Evolutionary conservation across 78 protist species (phyloP), one percentile per base, ranked within the genome.

Genomic region (Mastigamoeba balamuthi): DNA sequence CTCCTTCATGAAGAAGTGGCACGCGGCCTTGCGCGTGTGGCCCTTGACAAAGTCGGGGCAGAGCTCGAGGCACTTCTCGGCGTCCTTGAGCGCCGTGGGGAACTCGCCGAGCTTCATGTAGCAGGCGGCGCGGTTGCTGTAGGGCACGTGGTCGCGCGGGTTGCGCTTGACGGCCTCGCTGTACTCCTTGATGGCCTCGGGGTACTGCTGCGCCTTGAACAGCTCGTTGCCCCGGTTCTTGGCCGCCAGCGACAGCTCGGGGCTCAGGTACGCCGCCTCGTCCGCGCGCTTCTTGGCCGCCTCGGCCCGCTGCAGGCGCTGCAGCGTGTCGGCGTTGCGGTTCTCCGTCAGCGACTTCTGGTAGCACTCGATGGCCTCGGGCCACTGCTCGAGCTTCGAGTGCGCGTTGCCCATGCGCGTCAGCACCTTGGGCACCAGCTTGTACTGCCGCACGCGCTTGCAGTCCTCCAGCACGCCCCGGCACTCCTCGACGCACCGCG

Each of bases 101-200:
- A 75, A 84, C 48, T 75, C 89, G 7, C 75, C 65, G 6, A 90
- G 69, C 82, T 90, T 90, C 10, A 52, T 33, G 73, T 90, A 90
- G 39, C 77, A 28, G 2, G 92, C 92, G 4, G 83, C 80, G 69
- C 91, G 86, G 70, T 91, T 91, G 52, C 82, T 53, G 74, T 91
- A 87, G 69, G 79, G 69, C 6, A 83, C 74, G 65, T 78, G 92
- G 52, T 90, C 91, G 27, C 28, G 44, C 37, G 97, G 95, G 71
- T 94, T 86, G 38, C 97, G 65, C 69, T 78, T 74, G 83, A 94
- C 79, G 30, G 97, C 97, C 52, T 93, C 95, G 6, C 80, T 52
- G 79, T 83, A 89, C 33, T 64, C 65, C 40, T 78, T 78, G 70
- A 91, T 83, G n/a, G 94, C 93, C 27, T 86, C 93, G 28, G 87